Base-by-base conservation (phyloP, 1,284 basidiomycete species). In the Rhodofomes roseus region DNA sequence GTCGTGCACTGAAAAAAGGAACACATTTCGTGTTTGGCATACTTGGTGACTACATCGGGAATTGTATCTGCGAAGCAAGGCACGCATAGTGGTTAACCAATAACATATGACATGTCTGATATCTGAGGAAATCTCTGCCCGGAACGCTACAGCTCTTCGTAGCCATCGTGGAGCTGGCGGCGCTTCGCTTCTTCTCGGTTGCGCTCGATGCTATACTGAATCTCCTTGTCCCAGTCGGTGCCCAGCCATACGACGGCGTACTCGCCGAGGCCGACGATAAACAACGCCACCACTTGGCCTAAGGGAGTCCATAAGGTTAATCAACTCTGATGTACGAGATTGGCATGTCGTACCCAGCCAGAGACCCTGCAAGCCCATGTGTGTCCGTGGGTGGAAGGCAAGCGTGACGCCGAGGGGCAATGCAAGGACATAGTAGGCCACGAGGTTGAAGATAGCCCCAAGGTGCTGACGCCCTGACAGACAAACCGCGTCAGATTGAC, bases 341-440 rank as follows among this genome's bases (percentile, higher is more conserved):
- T 11, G 27, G 41, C 31, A 20, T 2, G 16, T 53, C 56, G 43
- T 20, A 64, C 86, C 86, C 51, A 89, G 83, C 89, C 89, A 91
- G 2, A 91, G 75, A 6, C 88, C 89, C 64, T 84, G 79, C 36
- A 89, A 70, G 3, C 87, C 86, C 6, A 85, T 70, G 34, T 70
- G 69, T 0, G 73, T 72, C 18, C 67, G 66, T 2, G 62, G 62
- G 51, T 72, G 66, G 68, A 90, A 91, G 0, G 89, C 89, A 16
- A 91, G 78, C 1, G 78, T 81, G 55, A 91, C 83, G 2, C 89
- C 89, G 46, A 91, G 73, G 0, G 89, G 89, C 18, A 91, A 74
- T 12, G 89, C 89, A 37, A 91, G 73, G 2, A 90, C 77, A 64
- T 91, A 92, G 71, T 91, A 91, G 18, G 89, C 88, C n/a, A 89